These are phyloP conservation scores for Planoprotostelium fungivorum DNA, from an alignment of 78 protist genomes.

Conservation along the genomic window DNA sequence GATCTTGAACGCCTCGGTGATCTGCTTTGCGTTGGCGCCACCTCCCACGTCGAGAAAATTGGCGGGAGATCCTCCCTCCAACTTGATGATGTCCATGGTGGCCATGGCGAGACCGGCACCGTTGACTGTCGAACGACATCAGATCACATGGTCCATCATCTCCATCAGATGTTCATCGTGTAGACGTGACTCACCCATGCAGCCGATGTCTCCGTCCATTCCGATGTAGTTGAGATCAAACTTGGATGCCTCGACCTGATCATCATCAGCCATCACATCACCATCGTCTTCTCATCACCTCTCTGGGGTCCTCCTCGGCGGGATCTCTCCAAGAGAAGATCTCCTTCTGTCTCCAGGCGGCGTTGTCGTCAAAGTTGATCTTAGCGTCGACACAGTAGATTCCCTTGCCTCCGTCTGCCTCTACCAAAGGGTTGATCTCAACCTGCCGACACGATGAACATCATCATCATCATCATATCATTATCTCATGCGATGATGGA, in stretches of 20 bases:
- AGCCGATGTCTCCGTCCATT: conserved; percentile 96
- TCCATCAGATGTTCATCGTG: neutral
- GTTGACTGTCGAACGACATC: conserved; percentile 68
- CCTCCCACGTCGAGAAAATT: conserved; percentile 99
- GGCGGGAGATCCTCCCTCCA: conserved; percentile 95
- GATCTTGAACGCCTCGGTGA: conserved; percentile 89
- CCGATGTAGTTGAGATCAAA: conserved; percentile 94
- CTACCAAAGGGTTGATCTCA: conserved; percentile 96
- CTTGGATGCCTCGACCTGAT: conserved; percentile 83
- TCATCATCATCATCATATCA: neutral
- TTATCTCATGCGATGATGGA: too few species aligned
- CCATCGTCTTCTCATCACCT: conserved; percentile 1
- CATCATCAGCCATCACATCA: neutral
- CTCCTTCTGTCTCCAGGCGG: conserved; percentile 90
- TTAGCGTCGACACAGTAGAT: conserved; percentile 91
- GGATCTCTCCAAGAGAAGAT: conserved; percentile 84
- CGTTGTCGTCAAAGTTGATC: conserved; percentile 96
- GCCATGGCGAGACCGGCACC: conserved; percentile 99
- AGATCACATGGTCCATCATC: neutral
- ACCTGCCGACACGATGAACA: too few species aligned
- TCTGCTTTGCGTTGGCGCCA: conserved; percentile 85
- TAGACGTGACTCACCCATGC: conserved; percentile 64
- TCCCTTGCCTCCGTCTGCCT: conserved; percentile 54
- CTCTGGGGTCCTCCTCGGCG: conserved; percentile 88
- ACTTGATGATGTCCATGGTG: conserved; percentile 95